Base-by-base conservation (phyloP, 495 filamentous ascomycete species). In the Pseudoneurospora amorphoporcata region DNA sequence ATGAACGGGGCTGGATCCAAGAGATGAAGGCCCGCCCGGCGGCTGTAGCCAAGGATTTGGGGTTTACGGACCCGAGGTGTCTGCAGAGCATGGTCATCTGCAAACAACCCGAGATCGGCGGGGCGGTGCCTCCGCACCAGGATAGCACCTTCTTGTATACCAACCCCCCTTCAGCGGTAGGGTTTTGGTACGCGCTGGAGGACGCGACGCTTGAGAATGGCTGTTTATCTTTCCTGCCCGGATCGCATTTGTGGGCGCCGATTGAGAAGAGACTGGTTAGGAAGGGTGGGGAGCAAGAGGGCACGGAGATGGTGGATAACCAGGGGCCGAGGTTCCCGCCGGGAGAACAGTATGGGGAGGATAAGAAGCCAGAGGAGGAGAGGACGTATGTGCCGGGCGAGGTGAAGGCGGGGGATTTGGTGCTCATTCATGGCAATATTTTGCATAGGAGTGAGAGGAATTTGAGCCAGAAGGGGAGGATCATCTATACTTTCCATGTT, bases 31-130 rank as follows among this genome's bases (percentile, higher is more conserved):
- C 77, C 61, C 79, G 79, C 47, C 82, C 84, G 0, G 88, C 88
- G 1, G 86, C 85, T 16, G 90, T 99, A 35, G 94, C 94, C 8
- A 81, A 82, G 17, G 86, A 84, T 2, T 82, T 99, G 14, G 89
- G 90, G 1, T 97, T 97, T 81, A 72, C 70, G 0, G 90, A 95
- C 77, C 94, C 95, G 0, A 74, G 83, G 23, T 83, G 81, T 70
- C 84, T 99, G 72, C 95, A 99, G 84, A 94, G 91, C 76, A 99
- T 99, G 95, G 87, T 98, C 8, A 99, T 99, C 74, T 97, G 93
- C 87, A 99, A 99, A 79, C 95, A 98, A 82, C 95, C 95, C 8
- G 92, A 94, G 79, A 98, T 99, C 42, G 95, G 95, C 32, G 95
- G 92, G 17, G 88, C 90, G 1, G 95, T 98, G 43, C 92, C 88